Base-by-base conservation (phyloP, 768 basidiomycete genomes). In the Amylocystis lapponica region DNA sequence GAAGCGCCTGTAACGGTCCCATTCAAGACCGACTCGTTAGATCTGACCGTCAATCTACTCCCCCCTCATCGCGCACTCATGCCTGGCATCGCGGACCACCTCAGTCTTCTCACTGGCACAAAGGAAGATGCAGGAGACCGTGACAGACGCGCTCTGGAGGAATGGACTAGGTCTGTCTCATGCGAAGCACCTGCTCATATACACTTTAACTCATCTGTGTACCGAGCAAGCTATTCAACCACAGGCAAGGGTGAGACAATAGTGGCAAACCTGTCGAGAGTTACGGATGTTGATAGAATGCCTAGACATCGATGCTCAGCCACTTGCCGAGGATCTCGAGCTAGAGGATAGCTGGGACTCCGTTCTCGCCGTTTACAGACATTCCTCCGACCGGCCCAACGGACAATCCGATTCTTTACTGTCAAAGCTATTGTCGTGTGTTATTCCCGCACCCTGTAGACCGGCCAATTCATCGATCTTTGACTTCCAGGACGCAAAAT, bases 101-200 rank as follows among this genome's bases (percentile, higher is more conserved):
- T 59, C 17, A 46, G 47, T 17, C 30, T 27, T 25, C 53, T 58
- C 12, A 50, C 52, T 5, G 38, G 45, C 19, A 45, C 53, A 9
- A 30, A 40, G 11, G 52, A 56, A 19, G 57, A 60, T 21, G 41
- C 49, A 11, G 49, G 50, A 27, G 59, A 58, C 35, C 47, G 54
- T 34, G 57, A 58, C 11, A 44, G 41, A 35, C 53, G 50, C 29
- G 52, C 53, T 23, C 45, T 57, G 8, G 59, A 60, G 16, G 59
- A 58, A 30, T 60, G 59, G 59, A 44, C 53, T 6, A 54, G 48
- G 59, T 58, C 31, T 14, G 53, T 40, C 25, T 42, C 13, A 43
- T 48, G 31, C 22, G 8, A 13, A 16, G 25, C 17, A 26, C 20
- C 26, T 27, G 4, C 22, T 13, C 14, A 14, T 36, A 14, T 13